A percentile compares a stretch with the other conserved stretches of the same genome.
Evolutionary conservation across 2,329 filamentous ascomycete species (phyloP).

Genomic region (Cladosporium sp.): DNA sequence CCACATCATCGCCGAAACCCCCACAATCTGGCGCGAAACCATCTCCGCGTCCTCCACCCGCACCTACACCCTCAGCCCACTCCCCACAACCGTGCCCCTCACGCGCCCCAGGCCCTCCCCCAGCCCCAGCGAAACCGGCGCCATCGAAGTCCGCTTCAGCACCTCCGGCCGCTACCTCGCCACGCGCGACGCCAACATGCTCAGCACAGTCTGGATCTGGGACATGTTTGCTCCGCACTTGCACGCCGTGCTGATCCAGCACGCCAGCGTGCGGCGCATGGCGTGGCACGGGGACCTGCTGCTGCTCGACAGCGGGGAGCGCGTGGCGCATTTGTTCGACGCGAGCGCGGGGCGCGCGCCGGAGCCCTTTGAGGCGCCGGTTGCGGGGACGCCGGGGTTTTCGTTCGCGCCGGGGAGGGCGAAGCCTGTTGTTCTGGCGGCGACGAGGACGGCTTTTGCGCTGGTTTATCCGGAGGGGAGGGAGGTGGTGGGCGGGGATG

Average conservation of each 20-base stretch:
- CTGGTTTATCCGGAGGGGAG: constrained; percentile 38
- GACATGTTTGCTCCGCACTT: constrained; percentile 34
- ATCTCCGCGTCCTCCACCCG: constrained; percentile 25
- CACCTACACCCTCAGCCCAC: constrained; percentile 21
- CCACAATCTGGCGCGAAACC: constrained; percentile 26
- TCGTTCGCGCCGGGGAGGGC: constrained; percentile 15
- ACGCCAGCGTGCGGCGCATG: constrained; percentile 38
- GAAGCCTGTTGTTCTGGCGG: constrained; percentile 32
- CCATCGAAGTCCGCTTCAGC: constrained; percentile 26
- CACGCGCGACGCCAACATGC: constrained; percentile 27
- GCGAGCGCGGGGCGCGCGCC: constrained; percentile 18
- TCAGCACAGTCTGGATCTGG: constrained; percentile 45
- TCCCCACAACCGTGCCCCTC: constrained; percentile 25
- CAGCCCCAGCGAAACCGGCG: constrained; percentile 31
- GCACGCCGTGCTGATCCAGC: constrained; percentile 39
- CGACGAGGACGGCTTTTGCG: constrained; percentile 33
- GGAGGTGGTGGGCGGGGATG: constrained; percentile 19
- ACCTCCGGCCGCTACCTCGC: constrained; percentile 24
- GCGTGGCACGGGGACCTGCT: constrained; percentile 38
- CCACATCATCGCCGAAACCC: constrained; percentile 3
- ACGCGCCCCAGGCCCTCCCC: constrained; percentile 20
- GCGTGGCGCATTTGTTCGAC: constrained; percentile 36
- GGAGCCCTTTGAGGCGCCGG: constrained; percentile 12
- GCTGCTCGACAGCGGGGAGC: constrained; percentile 38
- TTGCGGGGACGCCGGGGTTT: constrained; percentile 13